Evolutionary conservation across 208 protist genomes (phyloP).

Genomic region (Leishmania lainsoni): DNA sequence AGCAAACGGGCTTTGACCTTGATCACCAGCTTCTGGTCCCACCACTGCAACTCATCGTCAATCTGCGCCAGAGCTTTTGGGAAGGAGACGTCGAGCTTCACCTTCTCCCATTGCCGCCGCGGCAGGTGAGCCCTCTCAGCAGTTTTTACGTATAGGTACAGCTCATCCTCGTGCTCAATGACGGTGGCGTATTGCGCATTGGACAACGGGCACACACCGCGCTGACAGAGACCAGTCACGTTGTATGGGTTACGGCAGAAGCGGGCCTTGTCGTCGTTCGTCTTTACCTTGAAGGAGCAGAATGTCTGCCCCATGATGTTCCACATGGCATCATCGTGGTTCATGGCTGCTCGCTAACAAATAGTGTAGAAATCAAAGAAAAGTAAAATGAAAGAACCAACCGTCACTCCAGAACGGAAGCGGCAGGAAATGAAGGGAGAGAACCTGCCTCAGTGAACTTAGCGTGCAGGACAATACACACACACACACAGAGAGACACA

Average conservation of each 20-base stretch:
- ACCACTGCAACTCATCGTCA: constrained; percentile 97
- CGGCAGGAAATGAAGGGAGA: not conserved
- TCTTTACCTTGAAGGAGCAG: constrained; percentile 94
- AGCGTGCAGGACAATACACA: not conserved
- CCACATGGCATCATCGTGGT: constrained; percentile 94
- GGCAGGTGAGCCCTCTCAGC: constrained; percentile 98
- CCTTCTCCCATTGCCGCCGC: constrained; percentile 98
- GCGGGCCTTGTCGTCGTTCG: constrained; percentile 92
- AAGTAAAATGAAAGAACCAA: not conserved
- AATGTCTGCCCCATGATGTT: constrained; percentile 93
- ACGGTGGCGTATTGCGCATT: constrained; percentile 99
- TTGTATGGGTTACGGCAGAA: constrained; percentile 99
- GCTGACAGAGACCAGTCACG: constrained; percentile 98
- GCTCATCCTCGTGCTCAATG: constrained; percentile 96
- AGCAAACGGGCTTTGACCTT: constrained; percentile 98
- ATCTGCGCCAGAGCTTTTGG: constrained; percentile 95
- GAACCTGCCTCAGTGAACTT: not conserved
- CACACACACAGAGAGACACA: not conserved
- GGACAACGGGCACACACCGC: constrained; percentile 97
- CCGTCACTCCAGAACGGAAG: not conserved
- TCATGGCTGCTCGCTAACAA: constrained; percentile 59
- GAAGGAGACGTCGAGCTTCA: constrained; percentile 97
- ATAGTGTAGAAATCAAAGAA: not conserved
- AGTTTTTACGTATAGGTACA: constrained; percentile 99
- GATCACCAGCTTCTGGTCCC: constrained; percentile 94